Evolutionary conservation across 106 monocot genomes (phyloP).

Genomic region (Phalaenopsis aphrodite): DNA sequence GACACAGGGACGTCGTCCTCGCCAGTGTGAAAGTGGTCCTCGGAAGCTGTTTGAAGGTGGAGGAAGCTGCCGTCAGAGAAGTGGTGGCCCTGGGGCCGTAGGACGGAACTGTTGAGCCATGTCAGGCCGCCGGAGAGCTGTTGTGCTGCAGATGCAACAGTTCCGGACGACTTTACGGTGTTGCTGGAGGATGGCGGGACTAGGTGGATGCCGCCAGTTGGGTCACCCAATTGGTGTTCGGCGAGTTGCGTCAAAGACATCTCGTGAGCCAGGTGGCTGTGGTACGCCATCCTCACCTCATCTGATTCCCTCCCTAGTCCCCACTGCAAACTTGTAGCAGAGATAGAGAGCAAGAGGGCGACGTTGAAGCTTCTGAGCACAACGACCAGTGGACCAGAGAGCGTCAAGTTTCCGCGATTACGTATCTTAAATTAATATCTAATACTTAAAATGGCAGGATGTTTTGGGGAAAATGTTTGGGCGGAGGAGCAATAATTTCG

Average conservation of each 20-base stretch:
- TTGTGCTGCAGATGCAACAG: not conserved
- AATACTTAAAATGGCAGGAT: not conserved
- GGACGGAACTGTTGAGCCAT: conserved; percentile 49
- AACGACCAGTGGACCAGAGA: not conserved
- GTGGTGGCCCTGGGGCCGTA: conserved; percentile 26
- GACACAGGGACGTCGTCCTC: conserved; percentile 19
- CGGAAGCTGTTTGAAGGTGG: conserved; percentile 34
- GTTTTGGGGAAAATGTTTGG: not conserved
- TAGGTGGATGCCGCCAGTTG: not conserved
- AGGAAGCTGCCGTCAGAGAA: conserved; percentile 43
- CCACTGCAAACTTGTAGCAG: not conserved
- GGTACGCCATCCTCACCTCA: conserved; percentile 14
- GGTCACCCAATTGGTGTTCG: not conserved
- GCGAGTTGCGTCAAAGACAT: not conserved
- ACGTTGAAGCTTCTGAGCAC: conserved; percentile 5
- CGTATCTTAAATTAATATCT: not conserved
- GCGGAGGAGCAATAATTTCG: not conserved
- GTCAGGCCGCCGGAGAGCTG: conserved; percentile 11
- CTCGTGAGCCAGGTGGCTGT: conserved; percentile 10
- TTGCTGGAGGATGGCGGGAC: not conserved
- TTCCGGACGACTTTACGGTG: not conserved
- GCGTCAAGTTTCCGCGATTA: not conserved
- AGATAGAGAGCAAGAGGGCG: not conserved
- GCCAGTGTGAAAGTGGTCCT: not conserved
- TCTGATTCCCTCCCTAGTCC: not conserved